Percentiles rank a stretch among this genome's conserved stretches.
phyloP scores from a whole-genome alignment of 164 flowering plant genomes.

The Stephania yunnanensis region DNA sequence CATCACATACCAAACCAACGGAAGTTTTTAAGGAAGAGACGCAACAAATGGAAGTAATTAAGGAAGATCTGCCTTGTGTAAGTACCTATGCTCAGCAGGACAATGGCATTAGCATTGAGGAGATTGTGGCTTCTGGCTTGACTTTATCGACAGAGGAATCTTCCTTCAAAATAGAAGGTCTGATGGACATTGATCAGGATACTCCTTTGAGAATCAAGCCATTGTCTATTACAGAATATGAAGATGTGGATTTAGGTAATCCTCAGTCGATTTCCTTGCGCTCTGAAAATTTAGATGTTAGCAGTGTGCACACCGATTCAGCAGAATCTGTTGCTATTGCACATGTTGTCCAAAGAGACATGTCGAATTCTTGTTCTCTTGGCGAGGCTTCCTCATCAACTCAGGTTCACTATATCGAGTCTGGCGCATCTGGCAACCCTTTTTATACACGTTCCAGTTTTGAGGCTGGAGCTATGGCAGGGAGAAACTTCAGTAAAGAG shows the following conservation, averaged over 20 bases:
- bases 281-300: constrained; percentile 12
- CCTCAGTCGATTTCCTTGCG: constrained; percentile 2
- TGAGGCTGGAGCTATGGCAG: constrained; percentile 10
- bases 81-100: constrained; percentile 5
- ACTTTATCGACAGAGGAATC: constrained; percentile 9
- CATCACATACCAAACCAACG: constrained; percentile 25
- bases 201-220: not conserved
- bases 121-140: constrained; percentile 10
- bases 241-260: constrained; percentile 10
- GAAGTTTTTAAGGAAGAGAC: constrained; percentile 22
- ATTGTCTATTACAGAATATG: constrained; percentile 1
- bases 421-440: not conserved
- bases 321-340: constrained; percentile 13
- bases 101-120: constrained; percentile 3
- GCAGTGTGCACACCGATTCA: constrained; percentile 11
- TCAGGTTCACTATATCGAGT: constrained; percentile 4
- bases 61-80: constrained; percentile 12
- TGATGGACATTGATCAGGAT: constrained; percentile 3
- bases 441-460: constrained; percentile 3
- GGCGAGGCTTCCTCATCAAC: not conserved
- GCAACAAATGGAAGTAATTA: constrained; percentile 11
- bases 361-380: constrained; percentile 1
- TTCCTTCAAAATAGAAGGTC: constrained; percentile 1
- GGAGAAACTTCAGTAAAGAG: not conserved
- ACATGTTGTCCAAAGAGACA: constrained; percentile 6